These are phyloP conservation scores for Cladosporium velox DNA, from an alignment of 2,329 filamentous ascomycete species.

Conservation along the genomic window DNA sequence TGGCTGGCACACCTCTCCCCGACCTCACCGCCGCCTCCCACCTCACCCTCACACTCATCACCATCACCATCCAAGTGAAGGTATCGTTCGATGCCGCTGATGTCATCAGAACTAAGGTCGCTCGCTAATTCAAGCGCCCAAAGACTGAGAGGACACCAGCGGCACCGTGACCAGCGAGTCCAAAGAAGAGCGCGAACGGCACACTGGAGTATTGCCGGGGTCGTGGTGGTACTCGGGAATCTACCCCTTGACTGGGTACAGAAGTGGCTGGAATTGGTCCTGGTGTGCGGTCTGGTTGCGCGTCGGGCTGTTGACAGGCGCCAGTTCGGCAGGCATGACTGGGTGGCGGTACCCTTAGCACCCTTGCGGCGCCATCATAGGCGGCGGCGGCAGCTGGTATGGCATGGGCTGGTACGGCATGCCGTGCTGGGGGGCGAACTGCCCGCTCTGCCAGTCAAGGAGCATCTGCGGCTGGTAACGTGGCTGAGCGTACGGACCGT, in stretches of 20 bases:
- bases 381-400: background rate
- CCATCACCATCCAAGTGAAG: background rate
- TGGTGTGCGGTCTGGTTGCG: conserved; percentile 35
- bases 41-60: background rate
- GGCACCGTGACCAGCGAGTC: background rate
- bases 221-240: background rate
- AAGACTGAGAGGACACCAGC: background rate
- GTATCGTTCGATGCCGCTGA: background rate
- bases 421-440: background rate
- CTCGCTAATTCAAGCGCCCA: background rate
- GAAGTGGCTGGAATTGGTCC: background rate
- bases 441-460: background rate
- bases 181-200: background rate
- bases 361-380: background rate
- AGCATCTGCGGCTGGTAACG: conserved; percentile 10
- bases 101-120: background rate
- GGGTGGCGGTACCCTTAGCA: background rate
- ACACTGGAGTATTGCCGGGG: too few species aligned
- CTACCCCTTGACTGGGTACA: background rate
- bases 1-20: background rate
- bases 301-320: background rate
- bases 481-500: conserved; percentile 3
- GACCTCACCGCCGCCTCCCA: background rate
- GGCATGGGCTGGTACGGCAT: background rate
- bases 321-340: background rate